phyloP scores from a whole-genome alignment of 1,139 yeast genomes.

The Casaregolazyma suthepensis region DNA sequence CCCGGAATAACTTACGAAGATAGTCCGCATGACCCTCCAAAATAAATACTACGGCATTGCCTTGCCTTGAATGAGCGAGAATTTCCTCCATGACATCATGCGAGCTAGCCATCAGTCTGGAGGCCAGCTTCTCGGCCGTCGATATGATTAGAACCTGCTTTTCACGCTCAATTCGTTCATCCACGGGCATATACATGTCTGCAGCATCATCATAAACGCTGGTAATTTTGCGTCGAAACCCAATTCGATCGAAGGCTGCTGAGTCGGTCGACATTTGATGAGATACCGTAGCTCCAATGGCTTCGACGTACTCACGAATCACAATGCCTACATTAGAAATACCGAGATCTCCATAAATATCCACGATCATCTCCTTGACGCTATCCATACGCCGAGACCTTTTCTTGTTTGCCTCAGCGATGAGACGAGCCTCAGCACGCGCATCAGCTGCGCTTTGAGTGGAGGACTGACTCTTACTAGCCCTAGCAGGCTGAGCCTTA shows the following conservation, averaged over 20 bases:
- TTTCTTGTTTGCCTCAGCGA: conserved; percentile 1
- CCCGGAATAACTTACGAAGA: conserved; percentile 16
- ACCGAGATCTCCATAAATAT: conserved; percentile 10
- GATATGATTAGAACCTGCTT: conserved; percentile 14
- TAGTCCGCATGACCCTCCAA: conserved; percentile 21
- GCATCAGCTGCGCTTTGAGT: neutral
- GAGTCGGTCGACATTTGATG: conserved; percentile 4
- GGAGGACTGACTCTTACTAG: too few species aligned
- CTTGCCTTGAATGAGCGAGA: neutral
- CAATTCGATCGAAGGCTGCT: conserved; percentile 9
- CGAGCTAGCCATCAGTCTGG: neutral
- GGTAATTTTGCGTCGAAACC: conserved; percentile 17
- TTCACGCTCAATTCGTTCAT: conserved; percentile 13
- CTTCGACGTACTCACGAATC: conserved; percentile 6
- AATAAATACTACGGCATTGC: conserved; percentile 17
- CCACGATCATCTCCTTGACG: conserved; percentile 19
- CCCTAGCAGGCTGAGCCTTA: too few species aligned
- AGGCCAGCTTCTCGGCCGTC: conserved; percentile 10
- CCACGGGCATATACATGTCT: conserved; percentile 19
- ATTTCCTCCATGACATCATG: neutral
- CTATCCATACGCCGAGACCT: conserved; percentile 5
- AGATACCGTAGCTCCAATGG: neutral
- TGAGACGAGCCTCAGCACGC: neutral
- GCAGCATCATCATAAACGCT: conserved; percentile 16
- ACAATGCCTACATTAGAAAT: conserved; percentile 9